Percentiles rank a stretch among this genome's conserved stretches.
Evolutionary conservation across 2,329 filamentous ascomycete genomes (phyloP).

Genomic region (Aspergillus bombycis): DNA sequence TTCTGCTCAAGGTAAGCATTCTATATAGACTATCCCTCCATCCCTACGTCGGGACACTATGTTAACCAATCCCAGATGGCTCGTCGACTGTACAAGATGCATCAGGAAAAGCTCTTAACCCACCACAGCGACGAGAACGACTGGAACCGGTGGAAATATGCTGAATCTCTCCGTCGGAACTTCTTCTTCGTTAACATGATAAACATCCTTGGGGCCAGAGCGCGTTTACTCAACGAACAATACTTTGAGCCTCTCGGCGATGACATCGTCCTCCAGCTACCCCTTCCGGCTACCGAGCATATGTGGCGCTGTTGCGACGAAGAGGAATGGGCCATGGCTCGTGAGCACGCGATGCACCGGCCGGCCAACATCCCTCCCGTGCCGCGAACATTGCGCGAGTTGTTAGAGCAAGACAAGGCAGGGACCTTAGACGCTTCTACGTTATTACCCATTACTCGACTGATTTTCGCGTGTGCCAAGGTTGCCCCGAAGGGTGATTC

Average conservation of each 20-base stretch:
- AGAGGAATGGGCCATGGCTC: slow-evolving; percentile 18
- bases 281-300: slow-evolving; percentile 19
- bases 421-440: slow-evolving; percentile 12
- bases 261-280: slow-evolving; percentile 15
- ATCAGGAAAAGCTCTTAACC: slow-evolving; percentile 8
- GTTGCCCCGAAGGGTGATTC: not conserved
- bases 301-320: slow-evolving; percentile 23
- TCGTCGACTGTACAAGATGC: slow-evolving; percentile 15
- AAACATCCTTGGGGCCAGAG: slow-evolving; percentile 13
- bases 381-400: slow-evolving; percentile 14
- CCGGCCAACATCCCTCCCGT: not conserved
- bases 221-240: slow-evolving; percentile 12
- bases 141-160: slow-evolving; percentile 23
- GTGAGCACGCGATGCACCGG: not conserved
- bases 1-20: slow-evolving; percentile 16
- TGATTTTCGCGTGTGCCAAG: slow-evolving; percentile 18
- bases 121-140: slow-evolving; percentile 17
- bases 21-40: not conserved
- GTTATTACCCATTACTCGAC: slow-evolving; percentile 17
- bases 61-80: slow-evolving; percentile 14
- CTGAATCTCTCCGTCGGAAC: slow-evolving; percentile 21
- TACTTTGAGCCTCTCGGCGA: slow-evolving; percentile 22
- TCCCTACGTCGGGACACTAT: not conserved
- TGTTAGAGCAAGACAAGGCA: slow-evolving; percentile 11
- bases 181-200: slow-evolving; percentile 22